phyloP scores from a whole-genome alignment of 2,329 filamentous ascomycete species.

The Grosmannia huntii region DNA sequence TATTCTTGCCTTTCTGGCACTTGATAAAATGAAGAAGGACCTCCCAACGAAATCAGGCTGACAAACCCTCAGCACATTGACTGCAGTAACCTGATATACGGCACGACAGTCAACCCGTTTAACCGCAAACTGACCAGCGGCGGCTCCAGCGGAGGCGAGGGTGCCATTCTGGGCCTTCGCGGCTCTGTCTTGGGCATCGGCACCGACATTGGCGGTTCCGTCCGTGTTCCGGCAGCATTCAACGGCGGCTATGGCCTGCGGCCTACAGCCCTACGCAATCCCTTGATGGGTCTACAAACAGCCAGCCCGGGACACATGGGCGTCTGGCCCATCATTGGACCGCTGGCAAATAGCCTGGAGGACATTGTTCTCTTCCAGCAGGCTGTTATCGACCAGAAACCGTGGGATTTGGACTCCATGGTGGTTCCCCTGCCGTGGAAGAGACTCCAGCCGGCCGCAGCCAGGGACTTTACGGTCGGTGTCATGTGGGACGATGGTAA shows the following conservation, averaged over 20 bases:
- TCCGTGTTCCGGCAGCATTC: conserved; percentile 18
- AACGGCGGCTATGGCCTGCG: conserved; percentile 18
- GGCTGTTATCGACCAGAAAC: conserved; percentile 40
- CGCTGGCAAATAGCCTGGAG: conserved; percentile 42
- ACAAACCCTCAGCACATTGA: conserved; percentile 8
- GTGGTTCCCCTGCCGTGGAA: conserved; percentile 50
- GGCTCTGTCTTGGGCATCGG: conserved; percentile 32
- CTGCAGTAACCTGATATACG: conserved; percentile 21
- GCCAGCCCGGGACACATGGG: neutral
- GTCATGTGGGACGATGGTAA: neutral
- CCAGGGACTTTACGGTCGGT: neutral
- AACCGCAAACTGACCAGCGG: conserved; percentile 20
- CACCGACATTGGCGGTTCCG: conserved; percentile 17
- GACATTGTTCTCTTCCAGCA: conserved; percentile 40
- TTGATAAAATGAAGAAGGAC: neutral
- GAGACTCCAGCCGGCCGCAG: too few species aligned
- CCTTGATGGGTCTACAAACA: conserved; percentile 40
- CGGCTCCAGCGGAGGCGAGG: conserved; percentile 24
- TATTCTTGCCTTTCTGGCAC: neutral
- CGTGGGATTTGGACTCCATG: conserved; percentile 54
- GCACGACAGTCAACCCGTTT: conserved; percentile 20
- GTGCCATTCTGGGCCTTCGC: conserved; percentile 19
- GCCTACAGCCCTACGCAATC: conserved; percentile 26
- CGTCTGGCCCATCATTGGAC: conserved; percentile 43
- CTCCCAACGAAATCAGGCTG: neutral